Evolutionary conservation across 176 grass and related monocot species (phyloP), one percentile per base, ranked within the genome.

Genomic region (Juncus inflexus): DNA sequence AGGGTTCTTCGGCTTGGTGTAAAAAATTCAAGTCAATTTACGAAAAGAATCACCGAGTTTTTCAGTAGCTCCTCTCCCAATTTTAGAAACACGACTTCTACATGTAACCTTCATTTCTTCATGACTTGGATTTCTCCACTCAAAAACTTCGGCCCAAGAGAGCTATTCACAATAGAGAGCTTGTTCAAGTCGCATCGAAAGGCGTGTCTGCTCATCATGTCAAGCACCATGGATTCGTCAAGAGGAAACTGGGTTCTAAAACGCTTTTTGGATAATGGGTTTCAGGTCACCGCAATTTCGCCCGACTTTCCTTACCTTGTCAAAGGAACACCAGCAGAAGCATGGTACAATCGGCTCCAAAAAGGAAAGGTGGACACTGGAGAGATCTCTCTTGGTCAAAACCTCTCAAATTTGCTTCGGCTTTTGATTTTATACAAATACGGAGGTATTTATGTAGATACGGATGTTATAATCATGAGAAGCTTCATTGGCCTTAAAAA

Each of bases 341-440:
- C 37, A 39, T 96, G 92, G 92, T 77, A 87, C 50, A 16, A 41
- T 5, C 3, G 15, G 4, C 79, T 77, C 49, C 61, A 7, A 8
- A 67, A 76, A 58, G 82, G 87, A 13, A 74, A 66, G 12, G 74
- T 96, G 63, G 66, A 77, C 35, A 73, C 71, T 7, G 92, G 92
- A 2, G 86, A 76, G 38, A 70, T 91, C 9, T 69, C 92, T 10
- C 76, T 96, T 41, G 87, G 79, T 16, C 92, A 96, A 76, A 96
- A 96, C 70, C 84, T 96, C 13, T 96, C 92, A 60, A 96, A 96
- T 83, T 79, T 97, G 74, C 69, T 89, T 75, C 84, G 87, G 38
- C 84, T 91, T 40, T 80, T 76, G 12, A 35, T 91, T 14, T 62
- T 97, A 13, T 84, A 86, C 64, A 83, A 67, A 63, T 91, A 83